Base-by-base conservation (phyloP, 108 stramenopile species). In the Cyclostephanos invisitatus region DNA sequence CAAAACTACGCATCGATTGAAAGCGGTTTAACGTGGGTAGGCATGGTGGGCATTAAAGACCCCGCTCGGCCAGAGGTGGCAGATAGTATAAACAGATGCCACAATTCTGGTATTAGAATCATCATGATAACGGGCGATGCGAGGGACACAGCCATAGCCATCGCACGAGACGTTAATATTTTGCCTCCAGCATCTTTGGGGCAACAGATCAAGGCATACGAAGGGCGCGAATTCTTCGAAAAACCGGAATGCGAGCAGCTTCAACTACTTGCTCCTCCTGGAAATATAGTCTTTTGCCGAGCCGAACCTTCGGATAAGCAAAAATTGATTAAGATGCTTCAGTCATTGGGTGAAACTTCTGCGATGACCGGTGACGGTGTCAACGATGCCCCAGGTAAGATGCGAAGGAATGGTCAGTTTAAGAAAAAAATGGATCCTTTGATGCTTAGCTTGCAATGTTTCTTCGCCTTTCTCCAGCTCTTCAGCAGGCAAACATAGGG, bases 301-400 rank as follows among this genome's bases (percentile, higher is more conserved):
- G 95, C 98, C 21, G 96, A 97, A 75, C 99, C 99, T 8, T 86
- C 91, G 24, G 97, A 98, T 82, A 99, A 99, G 86, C 99, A 98
- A 84, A 78, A 84, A 47, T 83, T 99, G 28, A 90, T 99, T 53
- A 90, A 96, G 70, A 93, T 98, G 94, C 83, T 99, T 21, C 96
- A 98, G 72, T 79, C 84, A 67, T 77, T 89, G n/a, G 85, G 83
- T 21, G 96, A 98, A 77, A 91, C 98, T 17, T 77, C 96, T 47
- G 98, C 99, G 27, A 98, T 98, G 97, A 99, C 99, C 18, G 99
- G 99, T 0, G 96, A 97, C 60, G 98, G 98, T 21, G 98, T 98
- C 58, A 99, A 99, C 72, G 99, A 99, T 74, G 98, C 98, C 27
- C n/a, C n/a, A n/a, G 32, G 32, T 32, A 32, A 32, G 32, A 32